Evolutionary conservation across 345 rosid genomes (phyloP).

Genomic region (Eucalyptus dawsonii): DNA sequence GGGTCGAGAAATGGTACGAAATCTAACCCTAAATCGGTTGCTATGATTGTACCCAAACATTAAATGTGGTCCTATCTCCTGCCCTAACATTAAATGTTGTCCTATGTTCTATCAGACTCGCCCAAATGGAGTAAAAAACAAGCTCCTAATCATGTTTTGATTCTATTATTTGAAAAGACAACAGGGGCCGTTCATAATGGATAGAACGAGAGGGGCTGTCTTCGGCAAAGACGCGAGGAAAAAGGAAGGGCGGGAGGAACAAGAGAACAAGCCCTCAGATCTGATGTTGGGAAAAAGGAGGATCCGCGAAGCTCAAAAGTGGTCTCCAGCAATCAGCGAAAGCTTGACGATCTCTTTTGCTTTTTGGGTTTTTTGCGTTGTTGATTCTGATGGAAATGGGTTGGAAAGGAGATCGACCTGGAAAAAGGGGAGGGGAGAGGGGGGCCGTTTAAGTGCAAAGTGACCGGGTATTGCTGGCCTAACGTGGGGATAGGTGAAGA

Average conservation of each 20-base stretch:
- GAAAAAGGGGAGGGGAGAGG: background rate
- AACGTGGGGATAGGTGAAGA: background rate
- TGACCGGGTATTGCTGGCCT: background rate
- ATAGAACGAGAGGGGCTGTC: background rate
- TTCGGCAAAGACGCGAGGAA: background rate
- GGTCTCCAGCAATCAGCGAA: too few species aligned
- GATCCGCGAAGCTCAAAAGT: too few species aligned
- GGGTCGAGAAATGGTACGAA: too few species aligned
- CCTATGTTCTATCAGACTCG: too few species aligned
- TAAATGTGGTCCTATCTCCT: too few species aligned
- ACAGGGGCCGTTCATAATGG: background rate
- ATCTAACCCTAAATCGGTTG: too few species aligned
- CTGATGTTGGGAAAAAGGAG: background rate
- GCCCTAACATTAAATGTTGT: too few species aligned
- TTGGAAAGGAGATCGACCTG: background rate
- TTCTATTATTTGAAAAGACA: too few species aligned
- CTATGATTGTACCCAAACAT: too few species aligned
- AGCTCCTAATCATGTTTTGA: too few species aligned
- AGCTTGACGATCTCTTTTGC: background rate
- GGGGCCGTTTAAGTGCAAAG: background rate
- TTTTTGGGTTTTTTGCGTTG: background rate
- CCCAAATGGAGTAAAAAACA: too few species aligned
- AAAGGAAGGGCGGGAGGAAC: background rate
- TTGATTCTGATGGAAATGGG: background rate
- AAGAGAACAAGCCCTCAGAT: background rate